Evolutionary conservation across 169 alveolate genomes (phyloP).

Genomic region (Plasmodium adleri): DNA sequence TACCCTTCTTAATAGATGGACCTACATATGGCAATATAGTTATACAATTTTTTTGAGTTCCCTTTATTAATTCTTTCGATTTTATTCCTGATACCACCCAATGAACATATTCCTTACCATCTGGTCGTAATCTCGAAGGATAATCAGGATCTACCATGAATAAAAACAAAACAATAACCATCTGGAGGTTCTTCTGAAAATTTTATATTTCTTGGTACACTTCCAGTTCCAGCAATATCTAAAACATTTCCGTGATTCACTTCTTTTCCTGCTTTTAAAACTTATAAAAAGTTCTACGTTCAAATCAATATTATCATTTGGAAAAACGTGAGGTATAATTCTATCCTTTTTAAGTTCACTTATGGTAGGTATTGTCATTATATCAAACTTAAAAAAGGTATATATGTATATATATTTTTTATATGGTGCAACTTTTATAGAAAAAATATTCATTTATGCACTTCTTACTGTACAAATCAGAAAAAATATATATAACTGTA

Average conservation of each 20-base stretch:
- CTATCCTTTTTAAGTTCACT: conserved; percentile 69
- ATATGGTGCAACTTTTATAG: no score
- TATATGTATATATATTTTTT: no score
- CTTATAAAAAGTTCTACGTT: conserved; percentile 42
- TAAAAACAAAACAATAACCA: conserved; percentile 65
- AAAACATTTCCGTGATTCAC: conserved; percentile 57
- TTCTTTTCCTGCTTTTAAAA: conserved; percentile 73
- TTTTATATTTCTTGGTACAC: conserved; percentile 61
- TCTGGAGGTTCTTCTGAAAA: conserved; percentile 76
- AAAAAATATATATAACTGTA: not conserved
- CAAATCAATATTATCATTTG: conserved; percentile 47
- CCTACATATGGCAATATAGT: conserved; percentile 74
- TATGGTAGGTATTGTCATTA: conserved; percentile 58
- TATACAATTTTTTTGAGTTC: conserved; percentile 49
- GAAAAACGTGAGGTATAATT: conserved; percentile 71
- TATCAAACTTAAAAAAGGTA: not conserved
- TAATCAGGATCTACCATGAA: conserved; percentile 71
- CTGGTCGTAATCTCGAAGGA: conserved; percentile 74
- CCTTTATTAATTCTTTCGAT: conserved; percentile 69
- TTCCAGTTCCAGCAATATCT: conserved; percentile 70
- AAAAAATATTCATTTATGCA: no score
- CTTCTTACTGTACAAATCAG: no score
- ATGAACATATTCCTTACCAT: conserved; percentile 66
- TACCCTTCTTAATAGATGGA: conserved; percentile 72
- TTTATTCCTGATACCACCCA: conserved; percentile 75